Conservation (phyloP, 2,329 filamentous ascomycete species). For the Clarireedia monteithiana region DNA sequence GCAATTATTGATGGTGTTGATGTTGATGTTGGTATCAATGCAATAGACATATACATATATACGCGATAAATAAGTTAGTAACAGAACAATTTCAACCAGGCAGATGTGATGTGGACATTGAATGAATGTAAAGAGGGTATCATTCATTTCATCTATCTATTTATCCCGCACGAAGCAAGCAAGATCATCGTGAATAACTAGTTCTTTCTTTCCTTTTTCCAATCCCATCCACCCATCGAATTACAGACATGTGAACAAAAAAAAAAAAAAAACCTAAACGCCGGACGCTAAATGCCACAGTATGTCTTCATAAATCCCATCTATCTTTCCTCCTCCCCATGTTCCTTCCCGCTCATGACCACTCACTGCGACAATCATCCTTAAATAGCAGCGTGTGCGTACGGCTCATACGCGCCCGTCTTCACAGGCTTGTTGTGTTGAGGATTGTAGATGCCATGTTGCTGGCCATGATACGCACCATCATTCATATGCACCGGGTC, state of each 20-base stretch:
- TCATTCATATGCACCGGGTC: slow-evolving; percentile 31
- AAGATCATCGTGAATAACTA: not conserved
- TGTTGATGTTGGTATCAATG: too few species aligned
- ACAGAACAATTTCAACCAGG: too few species aligned
- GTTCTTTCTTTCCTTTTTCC: not conserved
- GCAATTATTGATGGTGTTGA: too few species aligned
- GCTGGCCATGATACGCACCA: slow-evolving; percentile 24
- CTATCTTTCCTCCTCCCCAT: not conserved
- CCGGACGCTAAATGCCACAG: slow-evolving; percentile 10
- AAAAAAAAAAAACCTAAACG: slow-evolving; percentile 1
- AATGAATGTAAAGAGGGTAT: slow-evolving; percentile 5
- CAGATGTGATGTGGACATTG: too few species aligned
- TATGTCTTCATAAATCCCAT: not conserved
- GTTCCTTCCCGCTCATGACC: not conserved
- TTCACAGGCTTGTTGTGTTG: slow-evolving; percentile 28
- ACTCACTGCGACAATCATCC: not conserved
- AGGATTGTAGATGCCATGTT: slow-evolving; percentile 35
- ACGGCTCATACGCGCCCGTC: slow-evolving; percentile 54
- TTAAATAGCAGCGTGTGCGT: slow-evolving; percentile 47
- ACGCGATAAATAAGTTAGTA: too few species aligned
- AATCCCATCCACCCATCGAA: not conserved
- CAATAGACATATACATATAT: too few species aligned
- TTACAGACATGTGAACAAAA: not conserved
- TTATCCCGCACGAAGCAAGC: not conserved
- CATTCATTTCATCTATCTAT: slow-evolving; percentile 3